Base-by-base conservation (phyloP, 352 stramenopile genomes). In the Phytophthora syringae region DNA sequence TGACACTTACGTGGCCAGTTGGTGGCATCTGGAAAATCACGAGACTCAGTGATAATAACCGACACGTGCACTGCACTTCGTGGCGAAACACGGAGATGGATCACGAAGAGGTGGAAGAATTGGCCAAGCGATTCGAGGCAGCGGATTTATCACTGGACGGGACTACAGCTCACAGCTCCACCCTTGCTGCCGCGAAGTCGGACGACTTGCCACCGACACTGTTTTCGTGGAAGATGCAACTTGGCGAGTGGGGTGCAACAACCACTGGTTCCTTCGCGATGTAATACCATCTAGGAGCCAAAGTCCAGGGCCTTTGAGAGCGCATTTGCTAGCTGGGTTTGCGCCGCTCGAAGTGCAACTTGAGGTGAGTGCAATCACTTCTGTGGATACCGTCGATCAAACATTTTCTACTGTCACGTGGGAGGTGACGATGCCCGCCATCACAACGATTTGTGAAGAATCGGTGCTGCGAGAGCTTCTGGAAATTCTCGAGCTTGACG, bases 221-320 rank as follows among this genome's bases (percentile, higher is more conserved):
- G 2, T 89, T 89, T 30, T 63, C 76, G 11, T 89, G 80, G 80
- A 86, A 83, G 52, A 86, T 89, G 77, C 64, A 83, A 51, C 61
- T 84, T 0, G 80, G 77, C 7, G 65, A 58, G 18, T 89, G 76
- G 75, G 72, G 74, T 5, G 47, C 74, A 52, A 42, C 44, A 16
- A 59, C 7, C 80, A 85, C 52, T 89, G 80, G 77, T 86, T 89
- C 43, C 61, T 86, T 30, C 79, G 74, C 20, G 66, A 80, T 21
- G 45, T 85, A 12, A 70, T 78, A 28, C 59, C 68, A 3, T 72
- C 74, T 9, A 15, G 60, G 18, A 61, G 24, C 15, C 47, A 65
- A n/a, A n/a, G n/a, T 9, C 60, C 60, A 52, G 66, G 60, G 5
- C 58, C 58, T 5, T 60, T 70, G 50, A 71, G 54, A 2, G 69